These are phyloP conservation scores for Paramecium primaurelia DNA, from an alignment of 73 alveolate genomes.

Conservation along the genomic window DNA sequence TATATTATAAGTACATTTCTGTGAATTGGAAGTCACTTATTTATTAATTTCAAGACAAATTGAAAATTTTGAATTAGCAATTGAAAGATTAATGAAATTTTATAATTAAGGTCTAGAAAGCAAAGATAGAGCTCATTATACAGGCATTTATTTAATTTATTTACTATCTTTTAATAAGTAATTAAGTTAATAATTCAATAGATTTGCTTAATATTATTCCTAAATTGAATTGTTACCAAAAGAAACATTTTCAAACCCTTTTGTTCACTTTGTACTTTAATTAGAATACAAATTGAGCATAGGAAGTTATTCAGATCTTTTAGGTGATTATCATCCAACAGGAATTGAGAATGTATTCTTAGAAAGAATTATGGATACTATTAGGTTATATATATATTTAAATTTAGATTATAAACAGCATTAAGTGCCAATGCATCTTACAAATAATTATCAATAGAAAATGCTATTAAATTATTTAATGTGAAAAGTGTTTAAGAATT, in stretches of 20 bases:
- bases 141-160: constrained; percentile 1
- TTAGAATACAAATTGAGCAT: constrained; percentile 38
- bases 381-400: not conserved
- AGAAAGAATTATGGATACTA: constrained; percentile 48
- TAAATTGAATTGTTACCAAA: constrained; percentile 42
- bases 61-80: constrained; percentile 1
- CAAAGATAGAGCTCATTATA: not conserved
- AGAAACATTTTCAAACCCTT: not conserved
- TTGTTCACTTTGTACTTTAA: not conserved
- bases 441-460: not conserved
- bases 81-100: constrained; percentile 23
- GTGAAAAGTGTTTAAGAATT: not conserved
- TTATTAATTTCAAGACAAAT: not conserved
- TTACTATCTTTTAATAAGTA: constrained; percentile 19
- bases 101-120: not conserved
- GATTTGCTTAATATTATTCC: constrained; percentile 37
- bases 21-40: constrained; percentile 29
- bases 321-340: not conserved
- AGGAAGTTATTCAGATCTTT: constrained; percentile 22
- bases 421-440: constrained; percentile 49
- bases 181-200: not conserved
- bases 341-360: constrained; percentile 42
- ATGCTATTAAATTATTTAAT: not conserved
- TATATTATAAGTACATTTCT: not conserved
- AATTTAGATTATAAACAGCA: constrained; percentile 17